Evolutionary conservation across 140 eudicot species (phyloP).

Genomic region (Flaveria floridana): DNA sequence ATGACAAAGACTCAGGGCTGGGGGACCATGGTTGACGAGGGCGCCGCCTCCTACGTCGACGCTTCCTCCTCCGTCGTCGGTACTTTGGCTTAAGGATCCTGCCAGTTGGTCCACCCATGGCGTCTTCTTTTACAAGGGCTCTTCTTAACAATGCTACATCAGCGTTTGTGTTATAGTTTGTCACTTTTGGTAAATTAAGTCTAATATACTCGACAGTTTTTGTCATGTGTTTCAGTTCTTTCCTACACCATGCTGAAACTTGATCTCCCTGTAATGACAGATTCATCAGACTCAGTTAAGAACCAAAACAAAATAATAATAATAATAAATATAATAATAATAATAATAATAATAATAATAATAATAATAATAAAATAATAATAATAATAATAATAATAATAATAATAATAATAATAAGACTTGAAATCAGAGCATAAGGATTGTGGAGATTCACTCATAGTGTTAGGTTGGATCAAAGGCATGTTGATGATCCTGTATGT

Average conservation of each 20-base stretch:
- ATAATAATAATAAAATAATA: background rate
- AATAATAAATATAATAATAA: too few species aligned
- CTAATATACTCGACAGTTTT: conserved; percentile 30
- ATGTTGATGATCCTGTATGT: too few species aligned
- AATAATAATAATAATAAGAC: background rate
- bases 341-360: too few species aligned
- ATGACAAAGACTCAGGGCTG: conserved; percentile 13
- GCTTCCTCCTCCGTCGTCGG: conserved; percentile 31
- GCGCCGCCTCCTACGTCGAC: conserved; percentile 25
- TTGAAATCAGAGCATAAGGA: background rate
- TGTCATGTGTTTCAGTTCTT: conserved; percentile 34
- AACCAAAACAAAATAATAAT: background rate
- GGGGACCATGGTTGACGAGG: conserved; percentile 28
- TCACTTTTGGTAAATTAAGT: conserved; percentile 29
- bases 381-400: background rate
- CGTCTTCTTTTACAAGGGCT: conserved; percentile 32
- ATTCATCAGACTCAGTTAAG: conserved; percentile 10
- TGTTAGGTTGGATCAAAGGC: background rate
- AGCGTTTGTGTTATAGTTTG: conserved; percentile 10
- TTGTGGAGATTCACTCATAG: background rate
- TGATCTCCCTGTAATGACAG: conserved; percentile 42
- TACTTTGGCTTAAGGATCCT: conserved; percentile 36
- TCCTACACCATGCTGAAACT: conserved; percentile 37
- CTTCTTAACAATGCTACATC: conserved; percentile 26
- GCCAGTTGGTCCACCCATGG: conserved; percentile 20